Percentiles rank a stretch among this genome's conserved stretches.
Evolutionary conservation across 1,284 basidiomycete species (phyloP).

Genomic region (Ganoderma leucocontextum): DNA sequence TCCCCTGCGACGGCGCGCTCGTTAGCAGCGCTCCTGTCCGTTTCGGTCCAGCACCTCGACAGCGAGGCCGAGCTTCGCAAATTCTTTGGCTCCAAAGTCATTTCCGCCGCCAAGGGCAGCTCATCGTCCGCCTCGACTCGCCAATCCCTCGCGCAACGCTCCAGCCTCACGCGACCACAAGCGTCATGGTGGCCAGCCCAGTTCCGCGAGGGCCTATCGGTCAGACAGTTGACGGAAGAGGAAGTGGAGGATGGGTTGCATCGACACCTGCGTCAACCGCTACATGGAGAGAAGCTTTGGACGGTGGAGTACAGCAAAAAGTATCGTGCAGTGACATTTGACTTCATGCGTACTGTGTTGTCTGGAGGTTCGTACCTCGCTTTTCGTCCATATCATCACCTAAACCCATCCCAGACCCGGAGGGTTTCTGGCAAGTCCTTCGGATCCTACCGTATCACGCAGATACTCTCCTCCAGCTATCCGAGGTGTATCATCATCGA

Average conservation of each 20-base stretch:
- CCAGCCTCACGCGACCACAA: conserved; percentile 70
- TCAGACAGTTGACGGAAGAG: conserved; percentile 61
- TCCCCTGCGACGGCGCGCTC: conserved; percentile 36
- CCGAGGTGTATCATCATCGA: conserved; percentile 84
- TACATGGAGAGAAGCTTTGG: conserved; percentile 79
- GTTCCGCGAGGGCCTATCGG: conserved; percentile 74
- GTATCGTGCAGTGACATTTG: conserved; percentile 82
- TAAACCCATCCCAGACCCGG: conserved; percentile 59
- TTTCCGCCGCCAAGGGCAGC: conserved; percentile 63
- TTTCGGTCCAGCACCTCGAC: conserved; percentile 84
- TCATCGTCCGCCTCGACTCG: conserved; percentile 36
- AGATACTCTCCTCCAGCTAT: conserved; percentile 89
- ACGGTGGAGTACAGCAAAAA: conserved; percentile 86
- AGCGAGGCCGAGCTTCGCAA: conserved; percentile 88
- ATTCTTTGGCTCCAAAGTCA: conserved; percentile 92
- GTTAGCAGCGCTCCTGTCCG: conserved; percentile 70
- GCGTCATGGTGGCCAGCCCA: conserved; percentile 69
- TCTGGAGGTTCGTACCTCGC: conserved; percentile 72
- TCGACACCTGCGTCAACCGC: conserved; percentile 51
- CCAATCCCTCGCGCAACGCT: conserved; percentile 51
- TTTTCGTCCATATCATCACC: conserved; percentile 1
- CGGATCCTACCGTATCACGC: conserved; percentile 82
- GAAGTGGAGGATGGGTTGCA: conserved; percentile 59
- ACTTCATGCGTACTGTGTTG: conserved; percentile 82
- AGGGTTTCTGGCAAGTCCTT: conserved; percentile 68